These are phyloP conservation scores for Aureobasidium subglaciale DNA, from an alignment of 2,329 filamentous ascomycete species.

Conservation along the genomic window DNA sequence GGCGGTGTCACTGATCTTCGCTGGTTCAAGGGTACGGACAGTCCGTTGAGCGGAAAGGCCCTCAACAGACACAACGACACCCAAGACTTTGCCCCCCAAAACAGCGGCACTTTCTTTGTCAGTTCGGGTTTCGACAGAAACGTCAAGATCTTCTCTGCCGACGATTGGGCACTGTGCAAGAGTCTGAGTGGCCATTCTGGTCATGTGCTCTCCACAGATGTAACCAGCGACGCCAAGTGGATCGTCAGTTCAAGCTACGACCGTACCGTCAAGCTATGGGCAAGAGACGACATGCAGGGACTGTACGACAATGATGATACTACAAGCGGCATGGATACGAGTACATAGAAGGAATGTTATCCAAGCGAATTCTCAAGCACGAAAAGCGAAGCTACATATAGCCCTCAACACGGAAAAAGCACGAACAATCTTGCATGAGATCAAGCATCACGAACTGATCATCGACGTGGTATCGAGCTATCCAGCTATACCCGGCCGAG, in stretches of 20 bases:
- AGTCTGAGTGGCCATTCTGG: constrained; percentile 84
- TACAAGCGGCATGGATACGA: background rate
- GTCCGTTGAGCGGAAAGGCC: constrained; percentile 42
- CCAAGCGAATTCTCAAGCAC: background rate
- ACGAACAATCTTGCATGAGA: background rate
- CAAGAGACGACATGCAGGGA: constrained; percentile 64
- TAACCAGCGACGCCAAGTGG: constrained; percentile 79
- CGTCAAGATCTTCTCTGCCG: constrained; percentile 90
- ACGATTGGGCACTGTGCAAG: constrained; percentile 90
- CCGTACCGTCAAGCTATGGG: constrained; percentile 93
- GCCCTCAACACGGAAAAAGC: background rate
- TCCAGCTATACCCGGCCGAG: background rate
- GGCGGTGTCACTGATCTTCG: constrained; percentile 87
- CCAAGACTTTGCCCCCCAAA: constrained; percentile 54
- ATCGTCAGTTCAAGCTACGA: constrained; percentile 94
- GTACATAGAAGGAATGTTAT: constrained; percentile 2
- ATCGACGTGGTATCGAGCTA: background rate
- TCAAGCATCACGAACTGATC: background rate
- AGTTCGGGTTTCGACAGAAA: constrained; percentile 89
- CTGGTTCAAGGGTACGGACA: constrained; percentile 87
- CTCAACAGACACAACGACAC: background rate
- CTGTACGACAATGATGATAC: constrained; percentile 20
- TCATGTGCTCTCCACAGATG: constrained; percentile 84
- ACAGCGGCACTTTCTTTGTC: constrained; percentile 85
- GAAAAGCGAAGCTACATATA: background rate